Evolutionary conservation across 257 asterid genomes (phyloP), one percentile per base, ranked within the genome.

Genomic region (Solanum rostratum): DNA sequence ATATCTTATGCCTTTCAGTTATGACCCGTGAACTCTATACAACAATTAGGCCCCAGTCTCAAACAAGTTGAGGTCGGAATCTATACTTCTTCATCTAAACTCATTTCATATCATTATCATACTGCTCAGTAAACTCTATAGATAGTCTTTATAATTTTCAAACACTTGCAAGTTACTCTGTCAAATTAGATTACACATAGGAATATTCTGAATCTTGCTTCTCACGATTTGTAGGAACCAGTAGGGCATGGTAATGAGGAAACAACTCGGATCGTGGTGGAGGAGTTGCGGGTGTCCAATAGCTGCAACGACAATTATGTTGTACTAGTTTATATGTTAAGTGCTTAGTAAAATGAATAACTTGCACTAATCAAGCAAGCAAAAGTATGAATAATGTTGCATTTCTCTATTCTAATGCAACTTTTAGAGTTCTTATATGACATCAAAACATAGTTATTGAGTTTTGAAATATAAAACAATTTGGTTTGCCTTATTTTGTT

Each of bases 181-280:
- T 29, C 39, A 14, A 68, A 68, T 43, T 43, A 43, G 46, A 43
- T 43, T 43, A 43, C 46, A 43, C 46, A 8, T 7, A 43, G 4
- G 10, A 8, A 43, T 8, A 10, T 43, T 7, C 46, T 8, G 46
- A 43, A 55, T 20, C 13, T 66, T 66, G 60, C 45, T 74, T 66
- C 55, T 39, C 50, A 73, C 24, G 24, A 7, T 55, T 20, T 82
- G 82, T 79, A 89, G 94, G 91, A 88, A 70, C 71, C 83, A 60
- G 71, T 10, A 57, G 86, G 76, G 82, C 70, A 80, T 37, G 50
- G 10, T 37, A 37, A 9, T 27, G 41, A 27, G 30, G 37, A 63
- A 63, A 27, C 41, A 63, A 10, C 14, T 19, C 2, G 41, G 71
- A 24, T 24, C 41, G 16, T 20, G 10, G 10, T 1, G 1, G 33